Percentiles rank a stretch among this genome's conserved stretches.
These are phyloP conservation scores for Capillidium heterosporum DNA, from an alignment of 371 early-diverging fungal genomes.

Conservation along the genomic window DNA sequence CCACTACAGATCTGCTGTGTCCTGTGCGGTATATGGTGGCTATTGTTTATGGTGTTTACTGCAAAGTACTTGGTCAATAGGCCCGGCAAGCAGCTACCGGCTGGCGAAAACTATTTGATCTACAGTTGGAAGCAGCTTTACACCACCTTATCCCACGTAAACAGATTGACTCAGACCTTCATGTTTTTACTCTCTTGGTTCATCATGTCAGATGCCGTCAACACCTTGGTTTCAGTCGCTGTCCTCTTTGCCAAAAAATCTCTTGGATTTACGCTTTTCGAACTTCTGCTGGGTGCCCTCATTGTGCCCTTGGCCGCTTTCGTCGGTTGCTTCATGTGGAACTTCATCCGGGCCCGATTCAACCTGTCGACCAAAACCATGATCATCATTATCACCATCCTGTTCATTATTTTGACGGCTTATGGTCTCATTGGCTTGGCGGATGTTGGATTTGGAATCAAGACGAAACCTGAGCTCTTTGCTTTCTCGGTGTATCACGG, in stretches of 20 bases:
- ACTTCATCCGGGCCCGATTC: constrained; percentile 18
- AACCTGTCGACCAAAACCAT: constrained; percentile 12
- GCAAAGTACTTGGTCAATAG: constrained; percentile 20
- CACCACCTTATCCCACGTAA: constrained; percentile 12
- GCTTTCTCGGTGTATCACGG: constrained; percentile 17
- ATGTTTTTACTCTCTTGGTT: constrained; percentile 20
- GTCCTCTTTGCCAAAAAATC: constrained; percentile 12
- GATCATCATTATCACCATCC: constrained; percentile 10
- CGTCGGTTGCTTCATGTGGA: constrained; percentile 28
- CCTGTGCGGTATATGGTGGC: constrained; percentile 27
- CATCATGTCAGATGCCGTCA: constrained; percentile 19
- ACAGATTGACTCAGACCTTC: constrained; percentile 18
- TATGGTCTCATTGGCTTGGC: constrained; percentile 34
- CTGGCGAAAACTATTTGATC: constrained; percentile 17
- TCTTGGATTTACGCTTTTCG: neutral
- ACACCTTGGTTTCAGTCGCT: constrained; percentile 19
- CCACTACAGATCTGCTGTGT: constrained; percentile 21
- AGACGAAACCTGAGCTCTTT: constrained; percentile 20
- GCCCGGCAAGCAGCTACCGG: constrained; percentile 34
- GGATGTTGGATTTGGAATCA: constrained; percentile 21
- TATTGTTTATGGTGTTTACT: constrained; percentile 16
- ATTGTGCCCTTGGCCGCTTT: constrained; percentile 23
- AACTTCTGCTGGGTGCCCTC: constrained; percentile 19
- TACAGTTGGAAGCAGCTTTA: constrained; percentile 21
- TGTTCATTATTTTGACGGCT: constrained; percentile 19